Percentiles rank a stretch among this genome's conserved stretches.
Evolutionary conservation across 495 filamentous ascomycete species (phyloP).

Genomic region (Penicillium pulvis): DNA sequence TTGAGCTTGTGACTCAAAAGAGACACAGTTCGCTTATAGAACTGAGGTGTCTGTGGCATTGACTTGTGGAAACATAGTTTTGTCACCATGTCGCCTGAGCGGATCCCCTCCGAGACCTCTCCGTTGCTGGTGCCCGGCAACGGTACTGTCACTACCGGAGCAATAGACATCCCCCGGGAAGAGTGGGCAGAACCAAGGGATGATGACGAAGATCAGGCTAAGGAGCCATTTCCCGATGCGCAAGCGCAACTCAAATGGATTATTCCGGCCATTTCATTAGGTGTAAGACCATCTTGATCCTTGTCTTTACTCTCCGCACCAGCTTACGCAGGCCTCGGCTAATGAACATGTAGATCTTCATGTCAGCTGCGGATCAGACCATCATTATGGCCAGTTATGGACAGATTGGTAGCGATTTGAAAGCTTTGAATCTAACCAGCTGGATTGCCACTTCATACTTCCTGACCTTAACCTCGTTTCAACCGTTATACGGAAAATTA

Average conservation of each 20-base stretch:
- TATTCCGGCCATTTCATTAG: conserved; percentile 53
- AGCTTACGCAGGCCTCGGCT: conserved; percentile 7
- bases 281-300: conserved; percentile 37
- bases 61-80: neutral
- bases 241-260: conserved; percentile 46
- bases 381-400: conserved; percentile 80
- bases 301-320: neutral
- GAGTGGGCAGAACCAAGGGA: conserved; percentile 19
- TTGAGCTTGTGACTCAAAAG: neutral
- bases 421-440: conserved; percentile 75
- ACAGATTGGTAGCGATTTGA: conserved; percentile 76
- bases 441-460: conserved; percentile 85
- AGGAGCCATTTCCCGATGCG: conserved; percentile 33
- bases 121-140: conserved; percentile 42
- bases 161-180: conserved; percentile 27
- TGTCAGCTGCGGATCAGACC: conserved; percentile 78
- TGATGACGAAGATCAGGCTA: conserved; percentile 21
- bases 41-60: neutral
- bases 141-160: conserved; percentile 29
- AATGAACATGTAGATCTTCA: conserved; percentile 54
- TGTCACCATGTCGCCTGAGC: conserved; percentile 29
- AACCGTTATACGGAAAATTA: conserved; percentile 76
- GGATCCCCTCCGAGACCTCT: conserved; percentile 40
- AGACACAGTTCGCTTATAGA: neutral
- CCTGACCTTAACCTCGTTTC: conserved; percentile 76